Evolutionary conservation across 257 asterid species (phyloP), one percentile per base, ranked within the genome.

Genomic region (Lavandula angustifolia): DNA sequence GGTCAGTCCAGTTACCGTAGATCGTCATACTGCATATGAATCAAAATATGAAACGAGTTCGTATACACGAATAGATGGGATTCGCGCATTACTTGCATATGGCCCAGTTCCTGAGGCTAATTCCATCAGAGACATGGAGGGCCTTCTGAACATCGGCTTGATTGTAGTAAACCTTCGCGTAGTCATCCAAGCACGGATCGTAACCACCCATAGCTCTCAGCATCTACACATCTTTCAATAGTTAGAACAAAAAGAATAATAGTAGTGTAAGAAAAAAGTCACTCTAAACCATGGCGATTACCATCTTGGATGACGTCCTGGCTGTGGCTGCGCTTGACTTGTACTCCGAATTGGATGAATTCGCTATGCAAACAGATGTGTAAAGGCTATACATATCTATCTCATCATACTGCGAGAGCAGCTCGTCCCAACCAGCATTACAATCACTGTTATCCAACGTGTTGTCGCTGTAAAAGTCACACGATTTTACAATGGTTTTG

Each of bases 321-420:
- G 79, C 57, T 35, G 73, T 54, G 69, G 67, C 68, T 66, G 79
- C 74, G 12, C 68, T 4, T 31, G 81, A 54, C 33, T 66, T 64
- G 31, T 34, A 51, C 4, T 53, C 67, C 2, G 84, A 70, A 53
- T 13, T 42, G 6, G 87, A 69, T 4, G 84, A 60, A 48, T 79
- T 75, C 10, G n/a, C 64, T 3, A 78, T 73, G 78, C 98, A 91
- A 48, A 80, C 69, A 0, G 95, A 81, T 6, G 98, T 88, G 17
- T 91, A 91, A 27, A 91, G 88, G 79, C 96, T 91, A 52, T 84
- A 91, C 4, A 91, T 91, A 73, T 91, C 98, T 10, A 91, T 91
- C 75, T 80, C 95, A 7, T 75, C 71, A 59, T 91, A 91, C 74
- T 91, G 98, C 59, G 66, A 78, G 5, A 78, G 64, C 7, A 88